Evolutionary conservation across 768 basidiomycete genomes (phyloP).

Genomic region (Tulasnella sp.): DNA sequence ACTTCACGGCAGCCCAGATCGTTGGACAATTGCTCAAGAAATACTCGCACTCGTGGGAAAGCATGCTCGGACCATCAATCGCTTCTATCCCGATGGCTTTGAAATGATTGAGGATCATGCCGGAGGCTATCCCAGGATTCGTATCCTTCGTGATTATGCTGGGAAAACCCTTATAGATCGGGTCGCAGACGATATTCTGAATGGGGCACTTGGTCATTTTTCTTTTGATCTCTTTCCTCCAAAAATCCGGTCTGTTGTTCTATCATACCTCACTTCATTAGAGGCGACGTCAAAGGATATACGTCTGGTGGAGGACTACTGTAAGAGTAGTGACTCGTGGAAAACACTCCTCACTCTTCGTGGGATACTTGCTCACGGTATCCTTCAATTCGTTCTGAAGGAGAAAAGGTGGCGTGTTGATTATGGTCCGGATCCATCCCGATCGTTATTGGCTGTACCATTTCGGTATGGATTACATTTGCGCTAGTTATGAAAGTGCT

Average conservation of each 20-base stretch:
- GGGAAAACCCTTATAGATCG: neutral
- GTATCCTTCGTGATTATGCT: neutral
- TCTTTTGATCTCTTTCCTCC: too few species aligned
- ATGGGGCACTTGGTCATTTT: too few species aligned
- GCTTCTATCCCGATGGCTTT: neutral
- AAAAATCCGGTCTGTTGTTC: too few species aligned
- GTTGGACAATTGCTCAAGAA: conserved; percentile 1
- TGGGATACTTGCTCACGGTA: conserved; percentile 32
- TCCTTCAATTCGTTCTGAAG: conserved; percentile 30
- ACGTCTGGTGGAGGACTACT: neutral
- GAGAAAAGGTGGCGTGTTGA: conserved; percentile 39
- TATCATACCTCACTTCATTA: too few species aligned
- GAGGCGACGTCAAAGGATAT: too few species aligned
- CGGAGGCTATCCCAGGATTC: neutral
- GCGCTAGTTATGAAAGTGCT: neutral
- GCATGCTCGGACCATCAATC: neutral
- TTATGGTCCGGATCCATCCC: conserved; percentile 34
- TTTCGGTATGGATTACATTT: conserved; percentile 23
- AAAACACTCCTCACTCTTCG: conserved; percentile 33
- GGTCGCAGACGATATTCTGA: neutral
- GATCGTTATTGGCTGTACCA: conserved; percentile 28
- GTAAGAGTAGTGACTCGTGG: conserved; percentile 22
- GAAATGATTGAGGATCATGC: neutral
- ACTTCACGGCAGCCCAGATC: conserved; percentile 5
- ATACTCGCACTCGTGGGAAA: neutral